Base-by-base conservation (phyloP, 176 grass and related monocot genomes). In the Avena insularis region DNA sequence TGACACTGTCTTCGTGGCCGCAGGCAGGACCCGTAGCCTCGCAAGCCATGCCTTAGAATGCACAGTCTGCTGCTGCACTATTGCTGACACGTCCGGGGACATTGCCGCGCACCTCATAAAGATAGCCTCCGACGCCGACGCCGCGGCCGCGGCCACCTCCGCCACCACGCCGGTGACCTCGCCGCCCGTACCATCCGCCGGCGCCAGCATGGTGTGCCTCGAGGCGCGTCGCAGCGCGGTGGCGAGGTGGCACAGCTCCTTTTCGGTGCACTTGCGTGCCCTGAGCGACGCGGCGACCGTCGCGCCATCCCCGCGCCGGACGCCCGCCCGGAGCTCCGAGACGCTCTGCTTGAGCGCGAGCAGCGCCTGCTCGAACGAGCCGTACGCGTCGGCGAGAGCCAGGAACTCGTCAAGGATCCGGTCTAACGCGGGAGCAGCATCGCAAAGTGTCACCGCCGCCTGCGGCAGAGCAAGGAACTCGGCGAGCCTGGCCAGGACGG, bases 341-440 rank as follows among this genome's bases (percentile, higher is more conserved):
- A 55, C 70, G 70, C 69, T 67, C 75, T 94, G 87, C 21, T 13
- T 64, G n/a, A 92, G 91, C 20, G 71, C 68, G 58, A 95, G 40
- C 27, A 90, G 78, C 8, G 79, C 82, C 4, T 81, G 29, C 23
- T 81, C 89, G 88, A 97, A 90, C 1, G 85, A 87, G 67, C 90
- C 63, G 82, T 95, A 86, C 13, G 89, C 89, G 85, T 97, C 95
- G 16, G 88, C 95, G 27, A 97, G 88, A 40, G 56, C 82, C 45
- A 97, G 91, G 83, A 95, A 76, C 11, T 38, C 72, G 75, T 97
- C 92, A 1, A 90, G 91, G 74, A 86, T 29, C 1, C 10, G 20
- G 0, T 81, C 85, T 21, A 29, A 75, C 53, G 61, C 63, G 31
- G 5, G n/a, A 0, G 77, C 78, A 46, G n/a, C 46, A 6, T 69